phyloP scores from a whole-genome alignment of 2,329 filamentous ascomycete genomes.

The Calonectria pauciramosa region DNA sequence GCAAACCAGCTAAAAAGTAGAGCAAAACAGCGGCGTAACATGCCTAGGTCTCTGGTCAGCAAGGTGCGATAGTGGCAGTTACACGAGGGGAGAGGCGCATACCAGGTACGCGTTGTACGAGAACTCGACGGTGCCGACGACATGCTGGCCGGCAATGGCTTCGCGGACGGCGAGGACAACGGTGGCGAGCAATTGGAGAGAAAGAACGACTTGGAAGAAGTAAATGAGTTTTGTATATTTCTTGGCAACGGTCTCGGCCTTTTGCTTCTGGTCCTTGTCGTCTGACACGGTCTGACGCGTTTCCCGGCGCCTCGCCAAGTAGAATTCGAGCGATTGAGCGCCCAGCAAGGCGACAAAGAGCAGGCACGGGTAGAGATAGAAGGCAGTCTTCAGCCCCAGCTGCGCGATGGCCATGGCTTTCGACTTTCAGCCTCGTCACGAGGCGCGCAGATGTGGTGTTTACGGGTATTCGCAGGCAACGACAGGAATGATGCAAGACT shows the following conservation, averaged over 20 bases:
- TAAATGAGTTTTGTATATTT: slow-evolving; percentile 53
- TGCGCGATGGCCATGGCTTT: slow-evolving; percentile 51
- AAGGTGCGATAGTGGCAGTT: background rate
- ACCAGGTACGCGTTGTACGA: slow-evolving; percentile 58
- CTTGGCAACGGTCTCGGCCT: slow-evolving; percentile 44
- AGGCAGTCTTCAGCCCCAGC: slow-evolving; percentile 54
- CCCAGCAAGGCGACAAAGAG: slow-evolving; percentile 54
- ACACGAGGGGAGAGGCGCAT: slow-evolving; percentile 4
- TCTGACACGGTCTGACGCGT: slow-evolving; percentile 42
- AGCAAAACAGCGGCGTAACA: slow-evolving; percentile 57
- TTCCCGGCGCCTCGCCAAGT: slow-evolving; percentile 48
- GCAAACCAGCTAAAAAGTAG: slow-evolving; percentile 57
- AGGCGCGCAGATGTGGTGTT: background rate
- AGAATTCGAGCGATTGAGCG: slow-evolving; percentile 55
- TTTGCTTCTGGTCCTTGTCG: slow-evolving; percentile 46
- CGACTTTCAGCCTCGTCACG: background rate
- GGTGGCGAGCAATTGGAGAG: slow-evolving; percentile 50
- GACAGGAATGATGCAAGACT: background rate
- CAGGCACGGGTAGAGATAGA: slow-evolving; percentile 57
- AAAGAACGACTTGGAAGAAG: slow-evolving; percentile 51
- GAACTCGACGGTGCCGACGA: slow-evolving; percentile 48
- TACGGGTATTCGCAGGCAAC: background rate
- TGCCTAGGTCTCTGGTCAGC: slow-evolving; percentile 44
- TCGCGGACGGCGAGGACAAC: slow-evolving; percentile 50
- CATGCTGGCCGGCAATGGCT: slow-evolving; percentile 48